phyloP scores from a whole-genome alignment of 2,329 filamentous ascomycete species.

The Celoporthe dispersa region DNA sequence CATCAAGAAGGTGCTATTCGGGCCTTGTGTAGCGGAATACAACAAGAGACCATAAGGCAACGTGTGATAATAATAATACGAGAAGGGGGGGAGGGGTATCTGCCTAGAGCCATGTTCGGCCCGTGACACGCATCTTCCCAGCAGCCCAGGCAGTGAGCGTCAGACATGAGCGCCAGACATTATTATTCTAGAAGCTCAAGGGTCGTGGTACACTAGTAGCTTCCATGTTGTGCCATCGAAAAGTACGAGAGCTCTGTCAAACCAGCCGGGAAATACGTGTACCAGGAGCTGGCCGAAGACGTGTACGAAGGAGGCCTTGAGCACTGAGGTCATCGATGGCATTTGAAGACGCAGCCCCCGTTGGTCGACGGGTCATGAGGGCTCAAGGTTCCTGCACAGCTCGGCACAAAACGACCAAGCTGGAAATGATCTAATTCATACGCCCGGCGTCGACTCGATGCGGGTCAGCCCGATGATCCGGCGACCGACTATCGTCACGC shows the following conservation, averaged over 20 bases:
- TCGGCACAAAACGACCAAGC: slow-evolving; percentile 24
- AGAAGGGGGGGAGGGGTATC: neutral
- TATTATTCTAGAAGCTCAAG: neutral
- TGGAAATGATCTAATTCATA: slow-evolving; percentile 17
- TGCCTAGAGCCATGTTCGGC: neutral
- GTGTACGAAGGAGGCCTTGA: neutral
- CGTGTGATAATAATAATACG: no score
- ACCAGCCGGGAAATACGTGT: neutral
- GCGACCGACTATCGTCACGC: slow-evolving; percentile 26
- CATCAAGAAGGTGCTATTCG: neutral
- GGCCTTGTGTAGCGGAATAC: neutral
- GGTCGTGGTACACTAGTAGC: neutral
- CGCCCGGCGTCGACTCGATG: neutral
- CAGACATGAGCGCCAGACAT: neutral
- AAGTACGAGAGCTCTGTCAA: neutral
- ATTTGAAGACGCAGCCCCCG: neutral
- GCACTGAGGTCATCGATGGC: neutral
- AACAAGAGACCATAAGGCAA: neutral
- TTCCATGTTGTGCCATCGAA: slow-evolving; percentile 5
- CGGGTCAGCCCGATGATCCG: slow-evolving; percentile 10
- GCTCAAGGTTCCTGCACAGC: slow-evolving; percentile 26
- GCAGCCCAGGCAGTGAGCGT: neutral
- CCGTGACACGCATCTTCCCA: neutral
- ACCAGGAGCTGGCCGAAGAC: neutral
- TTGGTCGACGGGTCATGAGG: slow-evolving; percentile 1